These are phyloP conservation scores for Penicillium sp. DNA, from an alignment of 2,329 filamentous ascomycete genomes.

Conservation along the genomic window DNA sequence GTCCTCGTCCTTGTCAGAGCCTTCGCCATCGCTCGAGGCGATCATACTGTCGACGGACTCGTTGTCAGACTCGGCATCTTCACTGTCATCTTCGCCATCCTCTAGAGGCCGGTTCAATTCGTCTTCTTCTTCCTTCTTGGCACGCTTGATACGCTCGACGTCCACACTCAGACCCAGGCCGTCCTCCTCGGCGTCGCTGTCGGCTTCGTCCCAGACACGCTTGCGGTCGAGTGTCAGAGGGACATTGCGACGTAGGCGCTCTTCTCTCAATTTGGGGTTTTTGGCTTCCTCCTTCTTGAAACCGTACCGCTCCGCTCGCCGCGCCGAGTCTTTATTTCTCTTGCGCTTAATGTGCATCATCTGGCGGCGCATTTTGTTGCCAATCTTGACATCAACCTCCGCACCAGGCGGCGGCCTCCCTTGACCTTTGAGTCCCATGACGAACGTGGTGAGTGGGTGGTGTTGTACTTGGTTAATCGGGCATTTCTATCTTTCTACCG, in stretches of 20 bases:
- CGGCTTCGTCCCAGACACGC: conserved; percentile 80
- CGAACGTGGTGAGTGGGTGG: conserved; percentile 5
- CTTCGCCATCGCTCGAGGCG: conserved; percentile 49
- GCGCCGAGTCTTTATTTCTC: conserved; percentile 66
- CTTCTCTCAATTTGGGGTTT: conserved; percentile 68
- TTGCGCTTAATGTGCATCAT: conserved; percentile 76
- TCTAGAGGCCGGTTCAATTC: conserved; percentile 37
- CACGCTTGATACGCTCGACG: conserved; percentile 47
- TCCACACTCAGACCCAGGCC: conserved; percentile 47
- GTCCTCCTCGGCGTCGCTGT: conserved; percentile 46
- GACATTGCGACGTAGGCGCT: conserved; percentile 71
- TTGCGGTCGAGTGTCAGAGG: conserved; percentile 80
- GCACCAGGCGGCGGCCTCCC: conserved; percentile 44
- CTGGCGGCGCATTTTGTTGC: conserved; percentile 76
- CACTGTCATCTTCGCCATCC: conserved; percentile 45
- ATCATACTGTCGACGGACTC: conserved; percentile 74
- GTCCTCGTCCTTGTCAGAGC: conserved; percentile 47
- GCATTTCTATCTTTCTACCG: not conserved
- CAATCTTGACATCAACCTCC: conserved; percentile 52
- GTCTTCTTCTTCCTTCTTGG: conserved; percentile 45
- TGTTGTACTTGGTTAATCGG: not conserved
- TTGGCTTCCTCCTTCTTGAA: conserved; percentile 81
- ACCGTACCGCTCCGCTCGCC: conserved; percentile 70
- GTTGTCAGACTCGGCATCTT: conserved; percentile 47
- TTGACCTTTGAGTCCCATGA: conserved; percentile 49